These are phyloP conservation scores for Colletotrichum karsti DNA, from an alignment of 2,329 filamentous ascomycete species.

Conservation along the genomic window DNA sequence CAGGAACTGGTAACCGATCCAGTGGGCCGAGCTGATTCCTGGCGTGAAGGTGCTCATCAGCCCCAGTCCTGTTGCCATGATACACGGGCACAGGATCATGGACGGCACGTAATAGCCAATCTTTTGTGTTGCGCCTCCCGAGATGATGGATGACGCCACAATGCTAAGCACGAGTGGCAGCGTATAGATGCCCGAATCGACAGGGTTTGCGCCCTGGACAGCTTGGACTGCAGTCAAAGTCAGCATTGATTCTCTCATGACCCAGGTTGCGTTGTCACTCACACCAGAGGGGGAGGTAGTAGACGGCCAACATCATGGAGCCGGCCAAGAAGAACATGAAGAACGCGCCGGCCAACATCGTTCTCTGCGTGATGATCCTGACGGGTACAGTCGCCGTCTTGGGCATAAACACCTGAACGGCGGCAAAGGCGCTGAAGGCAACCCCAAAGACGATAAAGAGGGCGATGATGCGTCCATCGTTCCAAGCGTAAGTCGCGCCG, in stretches of 20 bases:
- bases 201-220: constrained; percentile 58
- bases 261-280: constrained; percentile 38
- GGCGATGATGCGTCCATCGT: constrained; percentile 59
- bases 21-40: constrained; percentile 55
- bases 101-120: constrained; percentile 68
- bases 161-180: constrained; percentile 65
- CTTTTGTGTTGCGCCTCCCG: constrained; percentile 57
- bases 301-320: constrained; percentile 63
- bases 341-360: constrained; percentile 56
- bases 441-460: constrained; percentile 61
- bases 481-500: constrained; percentile 62
- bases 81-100: constrained; percentile 60
- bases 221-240: constrained; percentile 56
- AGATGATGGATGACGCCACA: constrained; percentile 58
- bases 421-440: constrained; percentile 54
- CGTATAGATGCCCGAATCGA: constrained; percentile 65
- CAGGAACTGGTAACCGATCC: constrained; percentile 69
- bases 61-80: constrained; percentile 62
- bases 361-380: constrained; percentile 62
- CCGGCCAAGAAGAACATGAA: constrained; percentile 57
- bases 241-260: not conserved
- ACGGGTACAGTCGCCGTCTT: constrained; percentile 66
- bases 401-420: constrained; percentile 61
- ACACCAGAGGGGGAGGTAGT: constrained; percentile 65
- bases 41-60: constrained; percentile 65